phyloP scores from a whole-genome alignment of 805 yeast species.

The Groenewaldozyma tartarivorans region DNA sequence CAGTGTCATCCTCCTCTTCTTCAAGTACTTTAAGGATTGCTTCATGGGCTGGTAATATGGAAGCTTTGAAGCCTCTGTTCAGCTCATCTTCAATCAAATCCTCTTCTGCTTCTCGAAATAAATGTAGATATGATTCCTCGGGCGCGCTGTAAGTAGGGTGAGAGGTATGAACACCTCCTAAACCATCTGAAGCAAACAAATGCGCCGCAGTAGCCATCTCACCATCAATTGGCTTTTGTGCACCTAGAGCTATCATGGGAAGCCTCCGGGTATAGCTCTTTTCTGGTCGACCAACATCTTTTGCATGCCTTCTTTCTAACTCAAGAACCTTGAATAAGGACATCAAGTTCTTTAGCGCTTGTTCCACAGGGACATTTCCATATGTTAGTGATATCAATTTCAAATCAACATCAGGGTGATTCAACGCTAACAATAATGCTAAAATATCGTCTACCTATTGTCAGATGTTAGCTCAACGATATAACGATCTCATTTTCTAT shows the following conservation, averaged over 20 bases:
- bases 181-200: conserved; percentile 29
- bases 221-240: no score
- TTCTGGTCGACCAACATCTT: conserved; percentile 13
- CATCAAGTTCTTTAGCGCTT: conserved; percentile 28
- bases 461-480: conserved; percentile 19
- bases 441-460: conserved; percentile 30
- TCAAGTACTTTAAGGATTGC: conserved; percentile 24
- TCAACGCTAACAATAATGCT: conserved; percentile 30
- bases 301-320: conserved; percentile 23
- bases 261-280: no score
- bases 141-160: conserved; percentile 29
- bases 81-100: conserved; percentile 7
- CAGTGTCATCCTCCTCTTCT: background rate
- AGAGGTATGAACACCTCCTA: conserved; percentile 29
- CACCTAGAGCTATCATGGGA: no score
- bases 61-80: conserved; percentile 23
- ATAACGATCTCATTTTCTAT: no score
- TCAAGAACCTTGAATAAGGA: conserved; percentile 28
- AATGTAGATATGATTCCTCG: conserved; percentile 19
- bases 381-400: conserved; percentile 27
- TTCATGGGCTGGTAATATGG: conserved; percentile 21
- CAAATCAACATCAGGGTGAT: conserved; percentile 22
- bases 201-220: no score
- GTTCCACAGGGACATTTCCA: conserved; percentile 28
- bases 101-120: conserved; percentile 10